Base-by-base conservation (phyloP, 768 basidiomycete species). In the Termitomyces sp. region DNA sequence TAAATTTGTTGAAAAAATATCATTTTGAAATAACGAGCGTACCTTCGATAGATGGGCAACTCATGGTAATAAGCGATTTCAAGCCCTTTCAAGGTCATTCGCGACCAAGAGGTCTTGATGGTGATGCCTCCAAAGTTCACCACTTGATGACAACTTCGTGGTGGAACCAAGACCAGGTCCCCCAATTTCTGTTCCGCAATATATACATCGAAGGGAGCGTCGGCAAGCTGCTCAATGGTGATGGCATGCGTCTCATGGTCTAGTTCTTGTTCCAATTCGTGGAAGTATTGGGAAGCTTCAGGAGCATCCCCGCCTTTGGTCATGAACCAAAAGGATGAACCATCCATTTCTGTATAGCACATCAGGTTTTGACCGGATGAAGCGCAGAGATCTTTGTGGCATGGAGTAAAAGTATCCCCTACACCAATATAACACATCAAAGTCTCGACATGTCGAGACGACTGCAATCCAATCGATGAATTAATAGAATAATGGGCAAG, bases 301-400 rank as follows among this genome's bases (percentile, higher is more conserved):
- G 78, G 75, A 15, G 88, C 83, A 58, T 78, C 81, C 0, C 81
- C 76, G 30, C 83, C 77, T 59, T 79, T 75, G 2, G 92, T 91
- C 88, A 94, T 91, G 71, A 93, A 93, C 92, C 91, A 93, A 67
- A 85, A 90, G 1, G 91, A 86, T 1, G 86, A 87, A 0, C 87
- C 90, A 42, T 72, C 78, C 24, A 84, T 73, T 67, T 91, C 88
- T 0, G 91, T 83, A 68, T 88, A 88, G 65, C 87, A 87, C 91
- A 94, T 93, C 22, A 94, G 73, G 67, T 94, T 94, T 56, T 93
- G 91, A 11, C 92, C 91, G 6, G 88, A 87, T 4, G 90, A 92
- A 1, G 83, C 90, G 65, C 91, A 94, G 0, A 87, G 78, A 71
- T 94, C 91, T 68, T 93, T 93, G 67, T 94, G 92, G 58, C 83